Evolutionary conservation across 768 basidiomycete genomes (phyloP).

Genomic region (Mycena epipterygia): DNA sequence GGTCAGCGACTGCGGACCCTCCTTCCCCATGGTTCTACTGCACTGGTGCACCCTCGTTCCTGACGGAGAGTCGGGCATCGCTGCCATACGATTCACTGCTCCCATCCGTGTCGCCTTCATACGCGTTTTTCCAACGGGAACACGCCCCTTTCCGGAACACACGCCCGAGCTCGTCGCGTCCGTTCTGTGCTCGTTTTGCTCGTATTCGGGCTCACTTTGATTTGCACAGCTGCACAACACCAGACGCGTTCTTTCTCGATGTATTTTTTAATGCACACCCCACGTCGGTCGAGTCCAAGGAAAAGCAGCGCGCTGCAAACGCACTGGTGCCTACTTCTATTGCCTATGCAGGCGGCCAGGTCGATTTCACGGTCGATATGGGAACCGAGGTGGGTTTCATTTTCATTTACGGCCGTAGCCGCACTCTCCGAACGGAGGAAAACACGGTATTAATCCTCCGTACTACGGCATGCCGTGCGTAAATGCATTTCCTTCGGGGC

Average conservation of each 20-base stretch:
- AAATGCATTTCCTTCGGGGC: no score
- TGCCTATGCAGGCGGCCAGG: conserved; percentile 77
- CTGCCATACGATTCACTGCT: conserved; percentile 78
- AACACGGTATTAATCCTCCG: neutral
- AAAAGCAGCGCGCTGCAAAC: conserved; percentile 76
- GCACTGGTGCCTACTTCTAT: conserved; percentile 79
- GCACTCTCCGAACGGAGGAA: neutral
- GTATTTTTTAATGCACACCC: conserved; percentile 82
- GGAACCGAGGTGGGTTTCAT: conserved; percentile 70
- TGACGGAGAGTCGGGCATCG: conserved; percentile 67
- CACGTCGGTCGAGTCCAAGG: conserved; percentile 60
- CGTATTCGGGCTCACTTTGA: conserved; percentile 28
- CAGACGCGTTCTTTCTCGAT: conserved; percentile 79
- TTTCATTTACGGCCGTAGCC: neutral
- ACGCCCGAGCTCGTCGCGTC: conserved; percentile 76
- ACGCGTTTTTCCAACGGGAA: conserved; percentile 76
- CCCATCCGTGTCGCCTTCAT: conserved; percentile 79
- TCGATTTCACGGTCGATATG: conserved; percentile 80
- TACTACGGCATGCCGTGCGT: no score
- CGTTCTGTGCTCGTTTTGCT: conserved; percentile 36
- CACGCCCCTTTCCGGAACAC: conserved; percentile 68
- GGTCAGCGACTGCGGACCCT: neutral
- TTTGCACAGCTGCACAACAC: conserved; percentile 71
- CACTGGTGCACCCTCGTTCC: conserved; percentile 79
- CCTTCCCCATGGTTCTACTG: conserved; percentile 61